phyloP scores from a whole-genome alignment of 2,329 filamentous ascomycete genomes.

The Colletotrichum musae region DNA sequence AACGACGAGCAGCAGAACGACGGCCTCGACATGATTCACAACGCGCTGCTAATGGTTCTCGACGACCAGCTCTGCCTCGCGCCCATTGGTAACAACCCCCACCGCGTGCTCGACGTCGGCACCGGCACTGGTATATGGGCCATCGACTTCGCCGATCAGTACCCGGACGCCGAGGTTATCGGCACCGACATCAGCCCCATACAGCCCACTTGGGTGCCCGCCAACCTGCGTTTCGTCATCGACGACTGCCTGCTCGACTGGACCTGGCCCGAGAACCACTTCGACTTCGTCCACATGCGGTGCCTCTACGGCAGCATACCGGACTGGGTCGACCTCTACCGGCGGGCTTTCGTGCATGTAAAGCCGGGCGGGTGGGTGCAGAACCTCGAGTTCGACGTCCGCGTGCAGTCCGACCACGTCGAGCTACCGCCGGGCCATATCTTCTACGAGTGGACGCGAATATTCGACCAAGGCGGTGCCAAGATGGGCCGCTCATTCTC shows the following conservation, averaged over 20 bases:
- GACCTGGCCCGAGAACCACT: slow-evolving; percentile 62
- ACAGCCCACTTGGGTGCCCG: slow-evolving; percentile 68
- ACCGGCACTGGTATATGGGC: slow-evolving; percentile 70
- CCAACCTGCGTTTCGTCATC: slow-evolving; percentile 71
- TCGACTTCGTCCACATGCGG: slow-evolving; percentile 73
- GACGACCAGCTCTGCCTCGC: slow-evolving; percentile 54
- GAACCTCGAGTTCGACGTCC: slow-evolving; percentile 44
- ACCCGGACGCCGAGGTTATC: slow-evolving; percentile 59
- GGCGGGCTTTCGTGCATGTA: slow-evolving; percentile 61
- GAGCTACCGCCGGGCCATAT: slow-evolving; percentile 43
- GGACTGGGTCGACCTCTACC: slow-evolving; percentile 67
- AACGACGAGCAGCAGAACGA: slow-evolving; percentile 46
- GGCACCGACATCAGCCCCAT: slow-evolving; percentile 72
- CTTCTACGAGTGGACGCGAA: slow-evolving; percentile 46
- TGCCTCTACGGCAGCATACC: slow-evolving; percentile 68
- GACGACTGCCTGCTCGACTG: slow-evolving; percentile 67
- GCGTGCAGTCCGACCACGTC: slow-evolving; percentile 47
- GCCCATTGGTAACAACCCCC: slow-evolving; percentile 50
- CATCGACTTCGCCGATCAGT: slow-evolving; percentile 64
- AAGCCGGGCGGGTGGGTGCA: slow-evolving; percentile 64
- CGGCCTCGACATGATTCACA: slow-evolving; percentile 38
- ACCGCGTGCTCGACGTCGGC: slow-evolving; percentile 51
- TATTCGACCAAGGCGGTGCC: slow-evolving; percentile 46
- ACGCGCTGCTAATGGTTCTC: slow-evolving; percentile 46
- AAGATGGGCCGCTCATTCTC: slow-evolving; percentile 45